Conservation (phyloP, 2,329 filamentous ascomycete species). For the Calonectria honghensis region DNA sequence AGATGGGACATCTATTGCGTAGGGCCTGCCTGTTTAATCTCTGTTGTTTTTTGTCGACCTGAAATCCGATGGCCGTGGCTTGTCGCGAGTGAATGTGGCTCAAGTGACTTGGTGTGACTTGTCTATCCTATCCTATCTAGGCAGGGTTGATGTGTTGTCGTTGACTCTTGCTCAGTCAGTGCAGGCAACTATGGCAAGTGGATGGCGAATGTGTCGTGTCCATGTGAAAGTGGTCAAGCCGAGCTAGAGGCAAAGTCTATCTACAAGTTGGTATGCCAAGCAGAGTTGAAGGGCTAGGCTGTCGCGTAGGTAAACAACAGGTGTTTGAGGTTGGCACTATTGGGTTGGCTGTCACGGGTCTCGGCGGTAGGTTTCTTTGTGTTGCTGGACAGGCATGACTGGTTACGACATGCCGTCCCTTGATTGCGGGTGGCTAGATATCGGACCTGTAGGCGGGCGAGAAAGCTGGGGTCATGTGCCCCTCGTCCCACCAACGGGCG, state of each 20-base stretch:
- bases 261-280: neutral
- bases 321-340: neutral
- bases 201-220: neutral
- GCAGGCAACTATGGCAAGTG: neutral
- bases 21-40: constrained; percentile 59
- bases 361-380: neutral
- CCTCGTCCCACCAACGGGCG: constrained; percentile 19
- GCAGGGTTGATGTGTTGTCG: neutral
- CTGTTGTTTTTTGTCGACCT: constrained; percentile 52
- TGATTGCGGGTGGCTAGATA: constrained; percentile 8
- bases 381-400: neutral
- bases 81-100: constrained; percentile 28
- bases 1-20: constrained; percentile 60
- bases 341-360: neutral
- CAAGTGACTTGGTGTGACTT: neutral
- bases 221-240: constrained; percentile 15
- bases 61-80: constrained; percentile 32
- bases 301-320: neutral
- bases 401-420: constrained; percentile 8
- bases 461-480: constrained; percentile 34
- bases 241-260: constrained; percentile 20
- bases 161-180: neutral
- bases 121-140: neutral
- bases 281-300: neutral
- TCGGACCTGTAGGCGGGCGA: constrained; percentile 2